Base-by-base conservation (phyloP, 1,284 basidiomycete species). In the Rhodofomes roseus region DNA sequence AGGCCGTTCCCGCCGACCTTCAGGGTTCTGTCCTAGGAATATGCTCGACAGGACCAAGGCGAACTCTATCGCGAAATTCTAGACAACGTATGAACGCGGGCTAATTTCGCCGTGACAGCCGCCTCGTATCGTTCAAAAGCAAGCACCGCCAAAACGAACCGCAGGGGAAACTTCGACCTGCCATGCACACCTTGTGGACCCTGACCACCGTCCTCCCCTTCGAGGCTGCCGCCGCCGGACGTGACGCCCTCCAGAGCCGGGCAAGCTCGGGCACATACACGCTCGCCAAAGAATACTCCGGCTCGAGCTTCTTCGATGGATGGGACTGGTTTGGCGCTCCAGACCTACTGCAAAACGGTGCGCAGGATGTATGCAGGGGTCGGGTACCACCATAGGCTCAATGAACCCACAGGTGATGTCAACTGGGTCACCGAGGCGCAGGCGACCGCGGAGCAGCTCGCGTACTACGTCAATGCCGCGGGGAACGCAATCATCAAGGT, bases 401-500 rank as follows among this genome's bases (percentile, higher is more conserved):
- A n/a, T 43, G 3, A 23, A 12, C 8, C n/a, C 22, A 25, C 8
- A 84, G 82, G 83, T 48, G 80, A 85, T 63, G 79, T 79, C 1
- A 75, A 71, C 54, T 85, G 78, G 77, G 73, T 83, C 11, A 72
- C 75, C 63, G 62, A 74, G 62, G 69, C 75, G 23, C 76, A 79
- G 56, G 84, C 85, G 9, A 73, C 73, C 27, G 64, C 68, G 36
- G 73, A 79, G 60, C 69, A 77, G 4, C 74, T 89, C 18, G 83
- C 84, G 16, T n/a, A n/a, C n/a, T 85, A 83, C 62, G 73, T 86
- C 55, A 83, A 83, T 62, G 62, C 59, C 57, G 76, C 77, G 0
- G 79, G 83, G 11, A 77, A 82, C 60, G 82, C 79, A 5, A 81
- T 89, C 62, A 75, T 89, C 65, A 81, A 77, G 63, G 84, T 86